A percentile compares a stretch with the other conserved stretches of the same genome.
Conservation (phyloP, 495 filamentous ascomycete species). For the Neurospora africana region DNA sequence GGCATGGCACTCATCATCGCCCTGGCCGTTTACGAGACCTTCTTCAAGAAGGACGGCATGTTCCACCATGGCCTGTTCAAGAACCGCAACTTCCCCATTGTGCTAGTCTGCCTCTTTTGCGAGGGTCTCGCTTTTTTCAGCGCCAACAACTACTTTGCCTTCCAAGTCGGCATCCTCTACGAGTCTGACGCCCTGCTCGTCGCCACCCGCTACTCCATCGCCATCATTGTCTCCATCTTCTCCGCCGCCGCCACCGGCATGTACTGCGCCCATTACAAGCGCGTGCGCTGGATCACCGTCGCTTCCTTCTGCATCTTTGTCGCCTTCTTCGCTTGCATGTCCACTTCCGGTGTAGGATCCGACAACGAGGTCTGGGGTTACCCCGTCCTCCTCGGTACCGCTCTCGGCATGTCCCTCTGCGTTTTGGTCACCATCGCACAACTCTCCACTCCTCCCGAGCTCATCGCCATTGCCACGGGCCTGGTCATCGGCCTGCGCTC, state of each 20-base stretch:
- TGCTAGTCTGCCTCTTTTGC: conserved; percentile 17
- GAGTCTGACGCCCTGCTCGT: conserved; percentile 17
- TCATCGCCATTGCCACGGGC: conserved; percentile 23
- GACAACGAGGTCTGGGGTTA: conserved; percentile 18
- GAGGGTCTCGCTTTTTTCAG: conserved; percentile 27
- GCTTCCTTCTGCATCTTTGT: conserved; percentile 16
- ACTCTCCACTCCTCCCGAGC: conserved; percentile 21
- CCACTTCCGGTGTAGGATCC: conserved; percentile 4
- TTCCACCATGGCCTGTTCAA: conserved; percentile 26
- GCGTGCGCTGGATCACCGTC: conserved; percentile 14
- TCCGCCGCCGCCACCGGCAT: conserved; percentile 7
- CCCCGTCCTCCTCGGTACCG: conserved; percentile 21
- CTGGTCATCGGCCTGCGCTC: conserved; percentile 24
- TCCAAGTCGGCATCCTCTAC: conserved; percentile 21
- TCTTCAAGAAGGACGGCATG: conserved; percentile 27
- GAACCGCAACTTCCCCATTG: conserved; percentile 24
- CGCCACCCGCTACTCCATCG: conserved; percentile 18
- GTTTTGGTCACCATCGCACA: conserved; percentile 22
- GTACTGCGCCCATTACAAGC: conserved; percentile 19
- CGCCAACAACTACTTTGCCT: conserved; percentile 28
- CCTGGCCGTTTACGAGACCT: conserved; percentile 20
- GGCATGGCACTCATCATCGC: conserved; percentile 10
- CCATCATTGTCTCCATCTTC: conserved; percentile 14
- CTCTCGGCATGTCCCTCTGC: conserved; percentile 17
- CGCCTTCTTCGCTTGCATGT: conserved; percentile 23